Percentiles rank a stretch among this genome's conserved stretches.
These are phyloP conservation scores for Vachellia collinsii DNA, from an alignment of 306 rosid species.

Conservation along the genomic window DNA sequence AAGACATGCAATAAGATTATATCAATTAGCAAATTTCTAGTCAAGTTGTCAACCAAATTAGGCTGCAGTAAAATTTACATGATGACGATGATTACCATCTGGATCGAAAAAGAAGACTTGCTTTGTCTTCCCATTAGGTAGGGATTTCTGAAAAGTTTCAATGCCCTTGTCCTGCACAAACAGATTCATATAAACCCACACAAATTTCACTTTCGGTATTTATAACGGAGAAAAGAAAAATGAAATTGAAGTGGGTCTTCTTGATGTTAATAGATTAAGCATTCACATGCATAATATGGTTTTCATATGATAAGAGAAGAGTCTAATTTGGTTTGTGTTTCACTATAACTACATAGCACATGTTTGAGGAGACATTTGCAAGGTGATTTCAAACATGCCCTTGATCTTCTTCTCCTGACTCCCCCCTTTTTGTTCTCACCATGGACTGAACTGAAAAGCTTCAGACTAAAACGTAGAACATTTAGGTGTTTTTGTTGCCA, in stretches of 20 bases:
- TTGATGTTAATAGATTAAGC: neutral
- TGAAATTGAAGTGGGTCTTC: neutral
- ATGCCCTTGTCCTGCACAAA: conserved; percentile 78
- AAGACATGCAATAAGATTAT: neutral
- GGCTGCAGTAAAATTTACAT: neutral
- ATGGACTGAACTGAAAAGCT: neutral
- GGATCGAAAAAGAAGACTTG: conserved; percentile 95
- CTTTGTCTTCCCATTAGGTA: conserved; percentile 64
- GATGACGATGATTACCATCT: conserved; percentile 55
- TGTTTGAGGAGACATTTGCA: neutral
- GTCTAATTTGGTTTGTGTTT: neutral
- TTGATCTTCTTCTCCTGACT: neutral
- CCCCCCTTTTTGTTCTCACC: neutral
- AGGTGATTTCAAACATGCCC: neutral
- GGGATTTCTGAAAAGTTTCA: conserved; percentile 56
- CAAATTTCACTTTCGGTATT: neutral
- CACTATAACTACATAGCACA: neutral
- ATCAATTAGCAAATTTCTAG: neutral
- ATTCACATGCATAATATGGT: neutral
- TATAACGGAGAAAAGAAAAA: neutral
- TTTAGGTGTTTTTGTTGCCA: neutral
- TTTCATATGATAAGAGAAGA: neutral
- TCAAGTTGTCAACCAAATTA: neutral
- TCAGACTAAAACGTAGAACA: neutral
- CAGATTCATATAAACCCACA: conserved; percentile 9